Percentiles rank a stretch among this genome's conserved stretches.
Conservation (phyloP, 1,284 basidiomycete species). For the Chalciporus sp. region DNA sequence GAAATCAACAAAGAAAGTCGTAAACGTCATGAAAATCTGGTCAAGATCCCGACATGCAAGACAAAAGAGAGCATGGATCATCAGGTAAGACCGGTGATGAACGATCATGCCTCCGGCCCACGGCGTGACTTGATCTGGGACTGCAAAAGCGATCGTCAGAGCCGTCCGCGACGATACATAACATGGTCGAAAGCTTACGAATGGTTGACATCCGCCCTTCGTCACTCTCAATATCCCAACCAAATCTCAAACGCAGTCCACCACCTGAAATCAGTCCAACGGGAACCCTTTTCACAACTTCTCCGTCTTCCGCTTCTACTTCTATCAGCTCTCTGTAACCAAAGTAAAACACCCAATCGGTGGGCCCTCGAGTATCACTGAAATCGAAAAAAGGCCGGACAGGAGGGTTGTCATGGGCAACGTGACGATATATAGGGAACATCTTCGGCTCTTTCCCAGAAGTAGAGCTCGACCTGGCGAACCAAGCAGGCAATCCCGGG, state of each 20-base stretch:
- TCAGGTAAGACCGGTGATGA: conserved; percentile 22
- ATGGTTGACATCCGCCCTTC: conserved; percentile 16
- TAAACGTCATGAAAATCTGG: conserved; percentile 10
- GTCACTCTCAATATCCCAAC: conserved; percentile 6
- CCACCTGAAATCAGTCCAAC: background rate
- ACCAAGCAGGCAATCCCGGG: conserved; percentile 23
- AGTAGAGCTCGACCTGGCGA: conserved; percentile 21
- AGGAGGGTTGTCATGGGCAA: background rate
- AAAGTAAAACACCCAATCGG: background rate
- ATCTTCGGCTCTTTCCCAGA: conserved; percentile 15
- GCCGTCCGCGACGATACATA: background rate
- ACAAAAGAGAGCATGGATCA: conserved; percentile 26
- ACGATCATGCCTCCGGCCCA: conserved; percentile 20
- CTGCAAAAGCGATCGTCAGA: conserved; percentile 10
- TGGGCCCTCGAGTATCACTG: background rate
- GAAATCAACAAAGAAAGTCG: conserved; percentile 18
- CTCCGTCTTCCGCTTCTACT: background rate
- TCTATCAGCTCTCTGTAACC: background rate
- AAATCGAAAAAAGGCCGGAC: background rate
- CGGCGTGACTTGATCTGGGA: conserved; percentile 19
- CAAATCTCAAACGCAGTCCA: background rate
- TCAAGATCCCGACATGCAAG: conserved; percentile 13
- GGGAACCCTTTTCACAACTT: background rate
- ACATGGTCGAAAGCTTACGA: conserved; percentile 10
- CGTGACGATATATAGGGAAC: conserved; percentile 14